Base-by-base conservation (phyloP, 1,139 yeast species). In the Scheffersomyces stambukii region DNA sequence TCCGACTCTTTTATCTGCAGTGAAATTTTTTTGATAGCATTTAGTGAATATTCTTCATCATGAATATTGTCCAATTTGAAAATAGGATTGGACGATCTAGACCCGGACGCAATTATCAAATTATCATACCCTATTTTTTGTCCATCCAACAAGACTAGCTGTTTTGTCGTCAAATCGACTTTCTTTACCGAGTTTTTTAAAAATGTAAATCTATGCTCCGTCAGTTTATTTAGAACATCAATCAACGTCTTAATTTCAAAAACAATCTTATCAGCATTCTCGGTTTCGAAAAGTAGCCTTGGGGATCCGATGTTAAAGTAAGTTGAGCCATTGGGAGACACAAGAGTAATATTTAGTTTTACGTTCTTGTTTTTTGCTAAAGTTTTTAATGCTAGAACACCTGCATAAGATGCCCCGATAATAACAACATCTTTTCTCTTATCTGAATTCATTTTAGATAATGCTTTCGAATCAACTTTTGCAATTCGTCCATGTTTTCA, bases 381-480 rank as follows among this genome's bases (percentile, higher is more conserved):
- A 2, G 41, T 34, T 17, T 48, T 49, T 6, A 54, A 51, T 4
- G 64, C 61, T 6, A 28, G 21, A 9, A 49, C 36, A 3, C 54
- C 68, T 4, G 60, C 63, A 33, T 41, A 60, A 2, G 64, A 60
- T 3, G 58, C 64, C 7, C 68, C 68, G 13, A 62, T 41, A n/a
- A 62, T 52, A 3, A 58, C 53, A 13, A 59, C 38, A 21, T 37
- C 25, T 21, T 38, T 41, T 6, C 20, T 21, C 13, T 16, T 20
- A 7, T 19, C 21, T 13, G 15, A 14, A 16, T 20, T 11, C 29
- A 30, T 30, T n/a, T n/a, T 16, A 6, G 18, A 6, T 16, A 16
- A 8, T 16, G 8, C 18, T 16, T 16, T 16, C 18, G 18, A 8
- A 6, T 16, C 18, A 6, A 16, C 6, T 16, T 16, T 16, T n/a